phyloP scores from a whole-genome alignment of 176 grass and related monocot genomes.

The Carex myosuroides region DNA sequence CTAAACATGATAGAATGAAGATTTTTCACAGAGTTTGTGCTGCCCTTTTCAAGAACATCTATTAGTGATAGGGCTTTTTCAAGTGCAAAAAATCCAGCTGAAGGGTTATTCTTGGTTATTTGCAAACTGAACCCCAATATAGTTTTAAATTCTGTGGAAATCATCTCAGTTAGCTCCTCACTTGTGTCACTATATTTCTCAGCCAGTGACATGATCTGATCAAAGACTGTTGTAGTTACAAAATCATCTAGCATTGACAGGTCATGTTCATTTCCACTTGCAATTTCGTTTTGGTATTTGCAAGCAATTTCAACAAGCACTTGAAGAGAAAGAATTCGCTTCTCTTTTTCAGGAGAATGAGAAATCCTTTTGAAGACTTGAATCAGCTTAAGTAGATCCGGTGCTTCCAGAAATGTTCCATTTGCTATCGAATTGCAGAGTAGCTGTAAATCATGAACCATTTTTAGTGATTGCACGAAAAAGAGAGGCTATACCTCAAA shows the following conservation, averaged over 20 bases:
- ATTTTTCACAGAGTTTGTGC: constrained; percentile 8
- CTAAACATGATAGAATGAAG: constrained; percentile 34
- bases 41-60: constrained; percentile 33
- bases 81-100: constrained; percentile 40
- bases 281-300: constrained; percentile 19
- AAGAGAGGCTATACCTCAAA: constrained; percentile 14
- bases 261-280: constrained; percentile 30
- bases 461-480: constrained; percentile 28
- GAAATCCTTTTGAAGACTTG: constrained; percentile 30
- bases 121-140: constrained; percentile 43
- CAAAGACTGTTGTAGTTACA: constrained; percentile 32
- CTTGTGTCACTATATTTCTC: constrained; percentile 29
- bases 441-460: constrained; percentile 33
- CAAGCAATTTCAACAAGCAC: constrained; percentile 53
- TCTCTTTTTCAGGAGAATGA: constrained; percentile 37
- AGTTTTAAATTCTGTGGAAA: constrained; percentile 30
- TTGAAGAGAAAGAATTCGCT: constrained; percentile 38
- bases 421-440: constrained; percentile 24
- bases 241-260: constrained; percentile 21
- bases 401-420: constrained; percentile 21
- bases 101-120: constrained; percentile 53
- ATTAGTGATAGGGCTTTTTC: constrained; percentile 43
- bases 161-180: constrained; percentile 8
- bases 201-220: constrained; percentile 35
- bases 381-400: constrained; percentile 44